Evolutionary conservation across 2,329 filamentous ascomycete genomes (phyloP), one percentile per base, ranked within the genome.

Genomic region (Penicillium janthinellum): DNA sequence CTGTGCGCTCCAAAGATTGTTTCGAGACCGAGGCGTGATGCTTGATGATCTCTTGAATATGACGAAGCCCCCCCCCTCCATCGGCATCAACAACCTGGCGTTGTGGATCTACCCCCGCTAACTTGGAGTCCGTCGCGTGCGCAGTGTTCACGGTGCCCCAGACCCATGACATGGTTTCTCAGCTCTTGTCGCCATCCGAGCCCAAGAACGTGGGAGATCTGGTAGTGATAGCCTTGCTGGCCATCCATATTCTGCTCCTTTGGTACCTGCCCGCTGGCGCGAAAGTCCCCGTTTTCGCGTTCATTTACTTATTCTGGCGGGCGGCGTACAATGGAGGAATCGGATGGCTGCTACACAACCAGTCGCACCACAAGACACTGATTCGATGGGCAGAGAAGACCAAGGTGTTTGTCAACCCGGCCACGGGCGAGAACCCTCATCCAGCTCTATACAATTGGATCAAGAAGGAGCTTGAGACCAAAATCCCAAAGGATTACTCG

Each of bases 81-180:
- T 20, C 20, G 20, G 20, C 31, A 15, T 17, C 52, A 35, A 25
- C 7, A 22, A 34, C 20, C 34, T 45, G 52, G 28, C 34, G 34
- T 59, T 44, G 39, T 64, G 51, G 54, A 64, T 41, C 54, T 54
- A 47, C 56, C 56, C 54, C 57, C 49, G 64, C 55, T 66, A 70
- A 64, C 64, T 67, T 44, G 67, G 57, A 31, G 15, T 63, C 52
- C 22, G 20, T 57, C 39, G 39, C 54, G 37, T 38, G n/a, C 28
- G 54, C 48, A 98, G 95, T 96, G 70, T 99, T 99, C 75, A 90
- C 92, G 59, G 95, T 99, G 56, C 95, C 95, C 50, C 89, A 92
- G 63, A 99, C 95, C 58, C 92, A 97, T 82, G 95, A 99, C 79
- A 98, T 99, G 95, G 94, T 99, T 69, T 96, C 94, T 54, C 95